Conservation (phyloP, 805 yeast genomes). For the Wickerhamomyces mucosus region DNA sequence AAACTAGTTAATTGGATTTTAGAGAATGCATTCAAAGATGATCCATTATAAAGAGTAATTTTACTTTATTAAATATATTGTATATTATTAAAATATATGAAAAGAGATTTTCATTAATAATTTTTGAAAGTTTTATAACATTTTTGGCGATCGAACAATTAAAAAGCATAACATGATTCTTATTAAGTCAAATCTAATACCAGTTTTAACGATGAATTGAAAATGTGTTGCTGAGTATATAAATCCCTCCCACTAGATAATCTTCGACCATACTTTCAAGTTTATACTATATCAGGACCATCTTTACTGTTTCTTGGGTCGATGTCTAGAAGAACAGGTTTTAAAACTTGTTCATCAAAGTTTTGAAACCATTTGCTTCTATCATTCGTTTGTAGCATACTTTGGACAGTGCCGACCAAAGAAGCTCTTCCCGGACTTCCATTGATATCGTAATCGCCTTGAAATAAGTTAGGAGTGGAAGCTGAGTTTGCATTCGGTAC, state of each 20-base stretch:
- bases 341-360: constrained; percentile 88
- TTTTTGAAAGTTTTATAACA: too few species aligned
- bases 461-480: constrained; percentile 1
- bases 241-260: too few species aligned
- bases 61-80: too few species aligned
- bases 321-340: constrained; percentile 78
- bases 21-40: constrained; percentile 49
- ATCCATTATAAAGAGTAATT: too few species aligned
- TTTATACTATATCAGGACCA: too few species aligned
- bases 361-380: constrained; percentile 87
- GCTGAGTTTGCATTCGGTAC: constrained; percentile 7
- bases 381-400: constrained; percentile 45
- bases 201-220: too few species aligned
- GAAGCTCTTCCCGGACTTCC: too few species aligned
- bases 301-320: constrained; percentile 17
- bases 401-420: constrained; percentile 17
- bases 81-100: too few species aligned
- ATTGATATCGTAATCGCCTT: neutral
- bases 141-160: neutral
- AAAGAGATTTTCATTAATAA: too few species aligned
- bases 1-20: constrained; percentile 66
- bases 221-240: too few species aligned
- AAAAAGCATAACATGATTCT: neutral
- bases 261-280: too few species aligned
- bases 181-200: too few species aligned